Evolutionary conservation across 257 asterid species (phyloP), one percentile per base, ranked within the genome.

Genomic region (Primulina tabacum): DNA sequence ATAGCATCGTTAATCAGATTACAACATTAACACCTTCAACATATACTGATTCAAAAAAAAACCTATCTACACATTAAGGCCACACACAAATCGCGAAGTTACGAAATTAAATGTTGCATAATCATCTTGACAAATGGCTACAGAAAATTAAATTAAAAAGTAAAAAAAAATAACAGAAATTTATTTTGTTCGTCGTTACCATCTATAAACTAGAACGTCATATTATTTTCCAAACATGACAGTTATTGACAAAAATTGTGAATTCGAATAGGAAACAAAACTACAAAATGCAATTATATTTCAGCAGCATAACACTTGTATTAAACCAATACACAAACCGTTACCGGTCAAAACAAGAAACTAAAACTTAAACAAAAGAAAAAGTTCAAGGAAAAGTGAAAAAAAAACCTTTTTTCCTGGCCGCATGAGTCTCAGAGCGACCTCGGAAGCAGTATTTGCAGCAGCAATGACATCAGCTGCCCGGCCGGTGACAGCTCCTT

Each of bases 381-480:
- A 59, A 72, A 73, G n/a, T 33, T 9, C n/a, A 12, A 11, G n/a
- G 6, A 34, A 50, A 3, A 58, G 26, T 24, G 26, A 8, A n/a
- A 53, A 21, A 52, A 26, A 2, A 82, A 92, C 98, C 86, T 88
- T 92, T 78, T 73, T 90, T 61, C 98, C 98, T 0, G 98, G 98
- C 66, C 96, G 84, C 50, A 92, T 88, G n/a, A 92, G 97, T 78
- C 98, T 82, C 83, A 92, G 58, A 24, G 98, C 97, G 73, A 92
- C 98, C 82, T 90, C 98, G 9, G 98, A 97, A 9, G 98, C 97
- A 2, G 97, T 88, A 82, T 87, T 92, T 52, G 97, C 95, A n/a
- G 98, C 97, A 34, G 92, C 88, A 82, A 92, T 85, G 60, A 92
- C 98, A 81, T 92, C 98, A 74, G 98, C 98, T 64, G 90, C 90